These are phyloP conservation scores for Quercus glauca DNA, from an alignment of 306 rosid genomes.

Conservation along the genomic window DNA sequence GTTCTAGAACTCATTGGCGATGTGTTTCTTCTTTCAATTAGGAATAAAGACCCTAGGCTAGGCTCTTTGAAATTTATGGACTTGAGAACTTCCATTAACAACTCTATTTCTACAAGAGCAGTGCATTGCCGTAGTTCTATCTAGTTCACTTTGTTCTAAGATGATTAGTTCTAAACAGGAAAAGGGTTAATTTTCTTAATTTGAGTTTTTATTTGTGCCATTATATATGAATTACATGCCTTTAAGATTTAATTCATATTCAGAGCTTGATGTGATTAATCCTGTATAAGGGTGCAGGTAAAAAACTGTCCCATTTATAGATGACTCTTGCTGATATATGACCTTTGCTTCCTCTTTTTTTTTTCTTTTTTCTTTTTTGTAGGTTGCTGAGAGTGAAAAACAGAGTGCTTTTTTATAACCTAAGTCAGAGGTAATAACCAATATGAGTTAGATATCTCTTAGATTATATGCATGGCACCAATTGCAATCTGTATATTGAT, in stretches of 20 bases:
- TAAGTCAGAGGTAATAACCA: too few species aligned
- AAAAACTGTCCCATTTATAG: neutral
- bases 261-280: neutral
- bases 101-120: neutral
- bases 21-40: neutral
- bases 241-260: neutral
- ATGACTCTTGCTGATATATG: neutral
- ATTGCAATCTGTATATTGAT: too few species aligned
- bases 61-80: neutral
- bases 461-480: too few species aligned
- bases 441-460: too few species aligned
- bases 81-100: neutral
- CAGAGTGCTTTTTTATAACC: too few species aligned
- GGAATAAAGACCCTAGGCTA: neutral
- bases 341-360: neutral
- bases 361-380: neutral
- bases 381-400: too few species aligned
- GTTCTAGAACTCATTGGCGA: too few species aligned
- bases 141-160: neutral
- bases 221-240: neutral
- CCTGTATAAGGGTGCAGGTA: neutral
- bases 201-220: neutral
- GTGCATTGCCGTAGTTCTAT: neutral
- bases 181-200: neutral
- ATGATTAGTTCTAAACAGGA: neutral